Base-by-base conservation (phyloP, 306 rosid genomes). In the Sicyos edulis region DNA sequence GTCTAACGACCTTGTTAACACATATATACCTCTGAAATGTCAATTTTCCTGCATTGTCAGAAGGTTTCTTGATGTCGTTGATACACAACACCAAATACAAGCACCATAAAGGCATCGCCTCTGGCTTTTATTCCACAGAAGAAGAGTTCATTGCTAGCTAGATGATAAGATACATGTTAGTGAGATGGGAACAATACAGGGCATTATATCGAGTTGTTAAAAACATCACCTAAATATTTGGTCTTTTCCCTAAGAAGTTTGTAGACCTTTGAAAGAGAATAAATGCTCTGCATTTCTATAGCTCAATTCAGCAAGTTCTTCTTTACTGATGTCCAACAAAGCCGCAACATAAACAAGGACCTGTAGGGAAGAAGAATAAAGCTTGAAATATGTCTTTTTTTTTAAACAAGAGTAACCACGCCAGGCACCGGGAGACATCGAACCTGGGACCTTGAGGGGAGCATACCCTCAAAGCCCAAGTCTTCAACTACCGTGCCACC, bases 321-420 rank as follows among this genome's bases (percentile, higher is more conserved):
- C 84, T 78, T 65, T 75, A 7, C 74, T 69, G 79, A 83, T 79
- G 71, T 80, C 90, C 6, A 86, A 53, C 84, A 83, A 64, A 50
- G 86, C 79, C 11, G 90, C 85, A 53, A 83, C 85, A n/a, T 81
- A 83, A 54, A n/a, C 9, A 21, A 82, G 88, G 49, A 80, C 86
- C 88, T 84, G 86, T 40, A 79, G 51, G 56, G 44, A n/a, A 51
- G 44, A n/a, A 51, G 42, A 54, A 29, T 16, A 47, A 32, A 74
- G 29, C 32, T 10, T 53, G 45, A 60, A 74, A 74, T 51, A 68
- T 49, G 21, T 22, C n/a, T n/a, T n/a, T n/a, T n/a, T n/a, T n/a
- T n/a, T n/a, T n/a, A n/a, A n/a, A n/a, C n/a, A n/a, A n/a, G n/a
- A n/a, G n/a, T n/a, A n/a, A n/a, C n/a, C n/a, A n/a, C n/a, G n/a